Conservation (phyloP, 768 basidiomycete genomes). For the Russula sp. region DNA sequence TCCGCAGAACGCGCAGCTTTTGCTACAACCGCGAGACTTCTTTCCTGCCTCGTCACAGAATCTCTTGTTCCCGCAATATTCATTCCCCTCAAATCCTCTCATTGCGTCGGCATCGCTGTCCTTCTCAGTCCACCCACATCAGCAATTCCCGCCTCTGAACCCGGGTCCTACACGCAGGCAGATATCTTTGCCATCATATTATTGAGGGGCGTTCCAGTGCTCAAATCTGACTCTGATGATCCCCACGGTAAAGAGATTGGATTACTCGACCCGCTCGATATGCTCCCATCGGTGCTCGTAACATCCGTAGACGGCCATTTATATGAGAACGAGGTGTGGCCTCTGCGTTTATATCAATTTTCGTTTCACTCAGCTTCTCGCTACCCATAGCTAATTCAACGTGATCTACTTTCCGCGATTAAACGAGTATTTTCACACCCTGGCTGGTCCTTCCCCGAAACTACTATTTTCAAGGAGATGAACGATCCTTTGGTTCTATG, state of each 20-base stretch:
- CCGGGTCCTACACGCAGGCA: slow-evolving; percentile 25
- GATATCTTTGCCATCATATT: slow-evolving; percentile 44
- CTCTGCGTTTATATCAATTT: background rate
- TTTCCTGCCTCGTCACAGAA: slow-evolving; percentile 55
- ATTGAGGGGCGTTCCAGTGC: slow-evolving; percentile 40
- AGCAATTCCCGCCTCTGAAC: background rate
- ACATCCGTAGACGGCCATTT: slow-evolving; percentile 24
- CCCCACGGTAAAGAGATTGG: slow-evolving; percentile 35
- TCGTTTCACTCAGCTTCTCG: background rate
- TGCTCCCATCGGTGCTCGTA: slow-evolving; percentile 40
- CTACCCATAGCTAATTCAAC: background rate
- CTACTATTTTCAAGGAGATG: background rate
- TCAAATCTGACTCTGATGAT: slow-evolving; percentile 33
- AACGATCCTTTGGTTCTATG: slow-evolving; percentile 36
- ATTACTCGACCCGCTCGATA: slow-evolving; percentile 49
- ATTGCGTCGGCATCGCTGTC: slow-evolving; percentile 36
- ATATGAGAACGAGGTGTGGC: slow-evolving; percentile 1
- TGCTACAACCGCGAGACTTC: slow-evolving; percentile 40
- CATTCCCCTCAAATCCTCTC: slow-evolving; percentile 31
- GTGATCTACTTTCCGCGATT: background rate
- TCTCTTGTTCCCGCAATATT: slow-evolving; percentile 45
- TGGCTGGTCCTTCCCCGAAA: background rate
- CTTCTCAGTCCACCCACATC: slow-evolving; percentile 32
- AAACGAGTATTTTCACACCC: background rate
- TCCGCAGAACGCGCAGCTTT: slow-evolving; percentile 33